Evolutionary conservation across 2,329 filamentous ascomycete genomes (phyloP).

Genomic region (Aspergillus puulaauensis): DNA sequence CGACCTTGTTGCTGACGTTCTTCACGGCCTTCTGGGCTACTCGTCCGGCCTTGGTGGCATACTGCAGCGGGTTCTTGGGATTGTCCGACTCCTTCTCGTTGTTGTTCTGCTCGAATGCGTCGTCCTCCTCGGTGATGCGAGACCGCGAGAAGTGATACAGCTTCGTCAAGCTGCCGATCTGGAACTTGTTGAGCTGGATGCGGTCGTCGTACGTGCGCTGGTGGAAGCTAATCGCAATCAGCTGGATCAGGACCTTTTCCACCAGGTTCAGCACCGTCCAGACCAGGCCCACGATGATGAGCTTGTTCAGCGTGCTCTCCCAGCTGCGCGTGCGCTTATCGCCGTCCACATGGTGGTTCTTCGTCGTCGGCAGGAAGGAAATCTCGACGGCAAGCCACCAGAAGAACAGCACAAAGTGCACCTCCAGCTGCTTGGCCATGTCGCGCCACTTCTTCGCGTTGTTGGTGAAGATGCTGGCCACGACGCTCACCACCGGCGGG

Average conservation of each 20-base stretch:
- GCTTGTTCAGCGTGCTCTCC: slow-evolving; percentile 78
- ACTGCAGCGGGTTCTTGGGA: slow-evolving; percentile 70
- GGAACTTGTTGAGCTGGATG: slow-evolving; percentile 89
- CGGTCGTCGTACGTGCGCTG: slow-evolving; percentile 84
- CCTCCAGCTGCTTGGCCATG: slow-evolving; percentile 78
- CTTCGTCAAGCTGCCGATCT: slow-evolving; percentile 69
- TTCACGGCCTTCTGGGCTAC: too few species aligned
- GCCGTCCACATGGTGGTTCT: slow-evolving; percentile 59
- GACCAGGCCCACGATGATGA: slow-evolving; percentile 80
- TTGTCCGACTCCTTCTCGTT: slow-evolving; percentile 60
- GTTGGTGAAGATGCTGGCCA: slow-evolving; percentile 77
- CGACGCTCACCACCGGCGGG: slow-evolving; percentile 57
- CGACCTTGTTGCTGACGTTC: slow-evolving; percentile 72
- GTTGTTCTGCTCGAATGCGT: slow-evolving; percentile 66
- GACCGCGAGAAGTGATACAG: slow-evolving; percentile 59
- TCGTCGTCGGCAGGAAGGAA: slow-evolving; percentile 82
- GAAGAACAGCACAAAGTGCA: slow-evolving; percentile 83
- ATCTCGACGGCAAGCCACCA: slow-evolving; percentile 88
- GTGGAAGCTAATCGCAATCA: slow-evolving; percentile 93
- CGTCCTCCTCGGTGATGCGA: slow-evolving; percentile 69
- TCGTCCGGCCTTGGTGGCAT: too few species aligned
- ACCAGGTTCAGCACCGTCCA: slow-evolving; percentile 75
- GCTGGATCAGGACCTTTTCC: slow-evolving; percentile 91
- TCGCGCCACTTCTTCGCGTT: slow-evolving; percentile 92
- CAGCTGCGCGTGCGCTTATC: slow-evolving; percentile 58